Base-by-base conservation (phyloP, 2,329 filamentous ascomycete species). In the Cryphonectria japonica region DNA sequence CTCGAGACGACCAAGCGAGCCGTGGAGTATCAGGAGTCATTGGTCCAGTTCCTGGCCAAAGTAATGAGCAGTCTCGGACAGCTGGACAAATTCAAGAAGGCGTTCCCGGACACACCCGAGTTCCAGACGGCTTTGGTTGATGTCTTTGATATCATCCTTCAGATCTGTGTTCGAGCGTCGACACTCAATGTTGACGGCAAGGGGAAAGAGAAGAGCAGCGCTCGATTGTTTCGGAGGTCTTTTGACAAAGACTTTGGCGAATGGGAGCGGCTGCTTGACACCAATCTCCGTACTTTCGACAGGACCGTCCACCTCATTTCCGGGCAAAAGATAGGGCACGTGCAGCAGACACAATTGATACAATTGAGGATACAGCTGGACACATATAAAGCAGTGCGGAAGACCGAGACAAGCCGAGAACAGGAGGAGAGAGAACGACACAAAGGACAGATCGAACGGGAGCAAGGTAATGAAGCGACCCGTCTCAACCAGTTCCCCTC, bases 181-280 rank as follows among this genome's bases (percentile, higher is more conserved):
- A 60, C 34, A 7, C 32, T 67, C 13, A 60, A 43, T 14, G 29
- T 67, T 16, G n/a, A 50, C 66, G 50, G 19, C 8, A 67, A 60
- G 4, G 66, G 39, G 34, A 67, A 60, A 46, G 16, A 61, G 22
- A 67, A 61, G 26, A 67, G 54, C 37, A 67, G 37, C 54, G 1
- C 29, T 6, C 50, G 54, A n/a, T 26, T 67, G 22, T 60, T 67
- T 11, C 26, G 9, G 2, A 65, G 46, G 5, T 69, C 67, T 2
- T 69, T 69, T n/a, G 67, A 65, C 2, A 69, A 57, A 3, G 67
- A 69, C 1, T 65, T 69, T 3, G 67, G 46, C 6, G 67, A 64
- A 22, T 69, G 67, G 46, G 34, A 19, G 1, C 32, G 41, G 2
- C 4, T 57, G 4, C 67, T 69, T 26, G 37, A 64, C 13, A 26